Base-by-base conservation (phyloP, 1,284 basidiomycete genomes). In the Ustilago tritici region DNA sequence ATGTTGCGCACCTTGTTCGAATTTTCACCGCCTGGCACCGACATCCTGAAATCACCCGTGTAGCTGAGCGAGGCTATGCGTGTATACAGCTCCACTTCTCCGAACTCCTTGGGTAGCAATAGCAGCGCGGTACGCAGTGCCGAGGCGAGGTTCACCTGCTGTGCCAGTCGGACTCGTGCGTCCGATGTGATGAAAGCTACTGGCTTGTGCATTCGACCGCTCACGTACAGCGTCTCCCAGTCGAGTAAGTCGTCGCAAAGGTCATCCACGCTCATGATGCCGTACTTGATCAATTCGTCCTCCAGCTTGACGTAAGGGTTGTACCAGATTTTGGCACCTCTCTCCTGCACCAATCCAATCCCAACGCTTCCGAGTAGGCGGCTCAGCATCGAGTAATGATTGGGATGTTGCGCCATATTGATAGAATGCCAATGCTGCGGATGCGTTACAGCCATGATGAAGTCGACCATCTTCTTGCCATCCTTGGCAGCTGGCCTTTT, bases 151-250 rank as follows among this genome's bases (percentile, higher is more conserved):
- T 99, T 99, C 83, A 95, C 93, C 84, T 95, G 93, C 84, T 96
- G 93, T 2, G 95, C 94, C 46, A 95, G 88, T 53, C 92, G 90
- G n/a, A 98, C 93, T 41, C 93, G 91, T 0, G 94, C 91, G 84
- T 95, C 93, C 90, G 91, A 78, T 12, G 78, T 75, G 40, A 82
- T 60, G 10, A 71, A 56, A 5, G 81, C 79, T 2, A 84, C 80
- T 0, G 97, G 96, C 87, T 99, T 99, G 88, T 99, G 96, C 91
- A 99, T 95, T 28, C 96, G 90, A 0, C 96, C 97, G 1, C 94
- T 93, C 53, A 98, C 91, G 87, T 99, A 99, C 9, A 99, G 90
- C 19, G 94, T 92, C 52, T 92, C 90, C 96, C 97, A 99, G 82
- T 94, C 93, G 49, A 95, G 89, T 47, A 99, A 88, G 85, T 99